Evolutionary conservation across 192 early-diverging fungal genomes (phyloP).

Genomic region (Podila epigama): DNA sequence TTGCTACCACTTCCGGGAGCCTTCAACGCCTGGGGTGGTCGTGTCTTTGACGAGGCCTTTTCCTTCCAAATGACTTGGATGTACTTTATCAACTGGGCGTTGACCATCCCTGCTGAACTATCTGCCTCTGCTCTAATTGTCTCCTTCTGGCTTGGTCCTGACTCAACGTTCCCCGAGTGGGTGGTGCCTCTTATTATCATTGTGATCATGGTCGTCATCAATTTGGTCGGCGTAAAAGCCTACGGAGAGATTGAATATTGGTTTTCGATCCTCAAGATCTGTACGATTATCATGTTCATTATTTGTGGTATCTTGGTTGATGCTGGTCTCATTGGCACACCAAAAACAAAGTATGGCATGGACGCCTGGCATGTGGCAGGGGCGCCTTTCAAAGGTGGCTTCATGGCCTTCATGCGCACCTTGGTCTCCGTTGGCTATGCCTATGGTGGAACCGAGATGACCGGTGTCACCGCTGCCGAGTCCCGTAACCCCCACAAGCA

Average conservation of each 20-base stretch:
- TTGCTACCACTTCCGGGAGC: constrained; percentile 77
- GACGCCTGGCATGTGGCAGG: constrained; percentile 65
- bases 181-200: constrained; percentile 44
- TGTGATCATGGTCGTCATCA: constrained; percentile 61
- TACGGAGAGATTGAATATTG: constrained; percentile 81
- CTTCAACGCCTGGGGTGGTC: constrained; percentile 73
- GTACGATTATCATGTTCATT: constrained; percentile 79
- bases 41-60: constrained; percentile 78
- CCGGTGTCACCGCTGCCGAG: constrained; percentile 88
- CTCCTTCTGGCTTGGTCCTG: constrained; percentile 53
- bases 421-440: constrained; percentile 79
- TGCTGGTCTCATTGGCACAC: constrained; percentile 63
- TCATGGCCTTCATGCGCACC: constrained; percentile 65
- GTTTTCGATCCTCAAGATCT: constrained; percentile 63
- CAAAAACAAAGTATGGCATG: constrained; percentile 61
- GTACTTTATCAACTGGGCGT: constrained; percentile 60
- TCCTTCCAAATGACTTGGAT: constrained; percentile 72
- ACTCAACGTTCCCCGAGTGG: constrained; percentile 1
- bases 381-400: constrained; percentile 62
- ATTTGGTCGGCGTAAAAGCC: constrained; percentile 63
- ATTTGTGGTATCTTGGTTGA: constrained; percentile 75
- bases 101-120: constrained; percentile 69
- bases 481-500: constrained; percentile 67
- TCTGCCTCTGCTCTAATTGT: constrained; percentile 77
- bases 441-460: constrained; percentile 84